Evolutionary conservation across 2,329 filamentous ascomycete species (phyloP), one percentile per base, ranked within the genome.

Genomic region (Diaporthe velutina): DNA sequence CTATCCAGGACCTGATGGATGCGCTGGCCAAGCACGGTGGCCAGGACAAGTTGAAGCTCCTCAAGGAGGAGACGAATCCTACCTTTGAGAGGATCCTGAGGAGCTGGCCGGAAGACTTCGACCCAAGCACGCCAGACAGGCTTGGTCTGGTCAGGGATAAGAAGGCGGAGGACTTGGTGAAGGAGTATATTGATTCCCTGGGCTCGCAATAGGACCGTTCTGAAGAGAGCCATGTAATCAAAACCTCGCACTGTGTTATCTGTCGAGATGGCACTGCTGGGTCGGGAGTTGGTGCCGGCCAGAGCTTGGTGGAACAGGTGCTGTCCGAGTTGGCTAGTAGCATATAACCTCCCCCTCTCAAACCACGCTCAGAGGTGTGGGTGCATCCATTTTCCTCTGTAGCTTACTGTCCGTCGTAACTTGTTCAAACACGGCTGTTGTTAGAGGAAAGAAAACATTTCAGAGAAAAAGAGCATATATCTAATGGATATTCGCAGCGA

Each of bases 1-100:
- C 86, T 45, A 84, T 90, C n/a, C 88, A 91, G 81, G 88, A 92
- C 79, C 86, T 92, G 83, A 84, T 91, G 83, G 89, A 91, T 79
- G 89, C 88, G 35, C 80, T 92, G 77, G 87, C 85, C 68, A 86
- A 85, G 77, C 84, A 90, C 58, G 90, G 88, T 13, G 90, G 90
- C 1, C 84, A 86, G 80, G 88, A 91, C 68, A 88, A 85, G 79
- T 79, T 91, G 78, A 82, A 82, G 71, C 82, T 89, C 19, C 82
- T 92, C 25, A 85, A 83, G 78, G 90, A 92, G 81, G 87, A 88
- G 81, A 87, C 85, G 74, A 87, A 90, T 78, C 85, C 85, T 40
- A 87, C 83, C 33, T 83, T 89, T 74, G 90, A 91, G 82, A 84
- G 84, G 77, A 90, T 93, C 74, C 81, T 93, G 80, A 85, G 89